A percentile compares a stretch with the other conserved stretches of the same genome.
Conservation (phyloP, 2,329 filamentous ascomycete species). For the Neurospora crassa region DNA sequence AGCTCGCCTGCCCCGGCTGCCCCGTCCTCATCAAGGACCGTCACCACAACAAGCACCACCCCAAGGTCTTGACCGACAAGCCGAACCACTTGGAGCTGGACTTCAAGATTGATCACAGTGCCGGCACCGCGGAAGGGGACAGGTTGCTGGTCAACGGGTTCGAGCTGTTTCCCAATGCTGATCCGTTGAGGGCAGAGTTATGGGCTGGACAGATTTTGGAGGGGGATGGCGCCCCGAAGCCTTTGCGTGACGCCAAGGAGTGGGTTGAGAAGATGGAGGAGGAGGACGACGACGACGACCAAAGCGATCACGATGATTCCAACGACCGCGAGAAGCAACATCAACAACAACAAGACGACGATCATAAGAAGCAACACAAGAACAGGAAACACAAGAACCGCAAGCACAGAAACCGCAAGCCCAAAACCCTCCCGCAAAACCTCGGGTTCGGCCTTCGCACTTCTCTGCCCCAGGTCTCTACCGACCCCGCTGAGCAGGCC, state of each 20-base stretch:
- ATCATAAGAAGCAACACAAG: slow-evolving; percentile 13
- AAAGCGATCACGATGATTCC: slow-evolving; percentile 11
- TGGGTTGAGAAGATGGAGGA: slow-evolving; percentile 18
- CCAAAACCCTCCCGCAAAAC: slow-evolving; percentile 21
- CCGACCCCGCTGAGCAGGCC: slow-evolving; percentile 34
- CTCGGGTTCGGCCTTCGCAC: slow-evolving; percentile 40
- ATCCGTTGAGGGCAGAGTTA: slow-evolving; percentile 29
- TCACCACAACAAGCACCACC: slow-evolving; percentile 17
- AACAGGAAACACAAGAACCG: slow-evolving; percentile 5
- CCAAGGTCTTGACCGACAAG: slow-evolving; percentile 17
- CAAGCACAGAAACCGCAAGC: slow-evolving; percentile 6
- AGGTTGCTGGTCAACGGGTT: slow-evolving; percentile 49
- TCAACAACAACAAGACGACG: slow-evolving; percentile 6
- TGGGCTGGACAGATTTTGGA: neutral
- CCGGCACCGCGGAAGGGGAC: slow-evolving; percentile 25
- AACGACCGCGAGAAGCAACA: neutral
- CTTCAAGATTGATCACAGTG: slow-evolving; percentile 40
- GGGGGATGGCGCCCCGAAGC: slow-evolving; percentile 7
- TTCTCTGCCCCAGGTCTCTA: slow-evolving; percentile 39
- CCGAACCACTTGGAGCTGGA: slow-evolving; percentile 40
- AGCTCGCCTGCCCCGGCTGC: slow-evolving; percentile 46
- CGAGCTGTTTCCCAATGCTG: slow-evolving; percentile 47
- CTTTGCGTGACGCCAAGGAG: slow-evolving; percentile 35
- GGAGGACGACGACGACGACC: neutral
- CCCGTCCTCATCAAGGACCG: slow-evolving; percentile 26